Conservation (phyloP, 1,139 yeast genomes). For the Candida freyschussii region DNA sequence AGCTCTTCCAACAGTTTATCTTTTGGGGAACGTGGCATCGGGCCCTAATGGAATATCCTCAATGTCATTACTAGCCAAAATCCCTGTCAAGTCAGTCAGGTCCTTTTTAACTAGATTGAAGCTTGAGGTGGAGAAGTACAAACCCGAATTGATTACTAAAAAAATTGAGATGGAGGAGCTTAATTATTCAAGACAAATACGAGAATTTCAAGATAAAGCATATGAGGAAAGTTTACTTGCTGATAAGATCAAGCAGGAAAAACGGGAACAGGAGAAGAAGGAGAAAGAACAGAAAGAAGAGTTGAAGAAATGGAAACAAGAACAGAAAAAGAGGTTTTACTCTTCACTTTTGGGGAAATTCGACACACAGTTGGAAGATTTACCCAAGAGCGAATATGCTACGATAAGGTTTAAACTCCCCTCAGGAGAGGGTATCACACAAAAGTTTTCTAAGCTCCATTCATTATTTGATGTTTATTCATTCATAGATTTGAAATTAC, state of each 20-base stretch:
- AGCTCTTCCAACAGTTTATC: constrained; percentile 29
- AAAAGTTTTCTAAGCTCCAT: constrained; percentile 44
- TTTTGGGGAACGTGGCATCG: constrained; percentile 34
- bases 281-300: constrained; percentile 7
- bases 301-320: constrained; percentile 13
- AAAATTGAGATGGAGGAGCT: constrained; percentile 32
- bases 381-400: constrained; percentile 22
- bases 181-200: constrained; percentile 31
- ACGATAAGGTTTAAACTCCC: constrained; percentile 43
- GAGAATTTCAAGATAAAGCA: constrained; percentile 35
- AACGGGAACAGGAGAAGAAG: constrained; percentile 20
- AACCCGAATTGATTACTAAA: constrained; percentile 33
- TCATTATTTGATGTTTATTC: constrained; percentile 61
- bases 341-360: constrained; percentile 10
- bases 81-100: constrained; percentile 26
- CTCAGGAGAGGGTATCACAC: constrained; percentile 59
- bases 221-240: constrained; percentile 32
- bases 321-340: constrained; percentile 17
- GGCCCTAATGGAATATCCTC: constrained; percentile 29
- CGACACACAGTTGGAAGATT: neutral
- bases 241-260: constrained; percentile 30
- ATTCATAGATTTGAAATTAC: constrained; percentile 45
- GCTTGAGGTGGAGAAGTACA: constrained; percentile 27
- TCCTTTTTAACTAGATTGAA: constrained; percentile 28
- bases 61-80: constrained; percentile 29